Percentiles rank a stretch among this genome's conserved stretches.
These are phyloP conservation scores for Juglanconis juglandina DNA, from an alignment of 2,329 filamentous ascomycete species.

Conservation along the genomic window DNA sequence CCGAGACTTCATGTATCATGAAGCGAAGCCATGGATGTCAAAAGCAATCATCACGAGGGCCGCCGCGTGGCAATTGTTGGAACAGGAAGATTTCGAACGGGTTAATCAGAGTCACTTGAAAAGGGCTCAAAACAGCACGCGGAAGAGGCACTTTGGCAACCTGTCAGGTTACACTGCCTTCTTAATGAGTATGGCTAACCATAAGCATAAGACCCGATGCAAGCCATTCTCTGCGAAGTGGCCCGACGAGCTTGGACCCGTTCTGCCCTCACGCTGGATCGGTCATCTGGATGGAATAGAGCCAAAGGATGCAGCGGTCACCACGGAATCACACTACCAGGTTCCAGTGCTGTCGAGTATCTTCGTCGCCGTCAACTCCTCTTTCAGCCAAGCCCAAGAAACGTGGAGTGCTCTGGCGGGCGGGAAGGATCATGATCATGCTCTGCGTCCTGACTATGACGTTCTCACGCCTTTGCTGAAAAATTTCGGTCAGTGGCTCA, in stretches of 20 bases:
- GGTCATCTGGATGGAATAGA: background rate
- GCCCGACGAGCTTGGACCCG: too few relatives aligned
- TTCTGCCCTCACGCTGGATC: background rate
- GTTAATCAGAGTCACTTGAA: too few relatives aligned
- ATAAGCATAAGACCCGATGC: too few relatives aligned
- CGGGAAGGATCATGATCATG: background rate
- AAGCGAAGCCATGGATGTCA: background rate
- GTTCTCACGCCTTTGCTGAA: background rate
- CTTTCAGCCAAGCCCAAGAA: background rate
- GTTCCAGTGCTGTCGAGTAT: background rate
- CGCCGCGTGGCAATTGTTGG: background rate
- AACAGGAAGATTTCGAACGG: too few relatives aligned
- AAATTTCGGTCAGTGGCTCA: background rate
- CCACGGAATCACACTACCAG: background rate
- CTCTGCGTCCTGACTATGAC: background rate
- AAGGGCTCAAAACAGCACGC: too few relatives aligned
- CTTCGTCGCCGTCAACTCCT: background rate
- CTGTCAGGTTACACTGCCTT: too few relatives aligned
- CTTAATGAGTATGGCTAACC: too few relatives aligned
- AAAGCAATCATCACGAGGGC: background rate
- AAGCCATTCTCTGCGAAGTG: too few relatives aligned
- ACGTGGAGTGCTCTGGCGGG: background rate
- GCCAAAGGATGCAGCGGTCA: background rate
- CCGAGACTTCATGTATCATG: background rate
- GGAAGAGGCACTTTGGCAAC: too few relatives aligned